Evolutionary conservation across 345 rosid species (phyloP).

Genomic region (Citrus trifoliata): DNA sequence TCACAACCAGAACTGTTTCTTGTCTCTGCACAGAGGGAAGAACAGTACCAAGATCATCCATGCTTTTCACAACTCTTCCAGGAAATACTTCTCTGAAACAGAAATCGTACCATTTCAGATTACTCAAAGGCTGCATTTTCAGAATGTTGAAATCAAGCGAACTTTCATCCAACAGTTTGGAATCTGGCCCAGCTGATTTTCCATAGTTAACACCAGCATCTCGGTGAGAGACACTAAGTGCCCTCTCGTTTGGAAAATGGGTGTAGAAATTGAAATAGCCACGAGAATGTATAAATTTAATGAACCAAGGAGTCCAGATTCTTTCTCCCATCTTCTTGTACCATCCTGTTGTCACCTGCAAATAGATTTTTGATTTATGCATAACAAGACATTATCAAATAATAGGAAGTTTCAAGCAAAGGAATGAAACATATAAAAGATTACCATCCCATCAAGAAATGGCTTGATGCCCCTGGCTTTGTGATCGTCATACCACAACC

Average conservation of each 20-base stretch:
- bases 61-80: slow-evolving; percentile 60
- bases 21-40: slow-evolving; percentile 63
- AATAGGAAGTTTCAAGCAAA: neutral
- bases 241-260: slow-evolving; percentile 58
- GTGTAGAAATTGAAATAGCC: slow-evolving; percentile 91
- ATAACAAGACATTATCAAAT: slow-evolving; percentile 8
- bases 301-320: slow-evolving; percentile 99
- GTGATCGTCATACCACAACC: slow-evolving; percentile 88
- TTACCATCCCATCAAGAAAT: slow-evolving; percentile 91
- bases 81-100: slow-evolving; percentile 86
- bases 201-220: slow-evolving; percentile 94
- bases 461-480: slow-evolving; percentile 80
- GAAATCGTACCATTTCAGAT: slow-evolving; percentile 88
- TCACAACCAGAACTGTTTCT: slow-evolving; percentile 49
- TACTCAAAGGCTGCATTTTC: slow-evolving; percentile 54
- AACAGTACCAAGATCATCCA: slow-evolving; percentile 59
- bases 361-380: neutral
- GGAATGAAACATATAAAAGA: neutral
- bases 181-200: slow-evolving; percentile 86
- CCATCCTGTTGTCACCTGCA: slow-evolving; percentile 89
- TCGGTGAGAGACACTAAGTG: slow-evolving; percentile 88
- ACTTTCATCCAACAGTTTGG: slow-evolving; percentile 54
- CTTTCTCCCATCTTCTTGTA: slow-evolving; percentile 85
- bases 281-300: slow-evolving; percentile 69
- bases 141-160: slow-evolving; percentile 37